These are phyloP conservation scores for Talaromyces sp. DNA, from an alignment of 2,329 filamentous ascomycete genomes.

Conservation along the genomic window DNA sequence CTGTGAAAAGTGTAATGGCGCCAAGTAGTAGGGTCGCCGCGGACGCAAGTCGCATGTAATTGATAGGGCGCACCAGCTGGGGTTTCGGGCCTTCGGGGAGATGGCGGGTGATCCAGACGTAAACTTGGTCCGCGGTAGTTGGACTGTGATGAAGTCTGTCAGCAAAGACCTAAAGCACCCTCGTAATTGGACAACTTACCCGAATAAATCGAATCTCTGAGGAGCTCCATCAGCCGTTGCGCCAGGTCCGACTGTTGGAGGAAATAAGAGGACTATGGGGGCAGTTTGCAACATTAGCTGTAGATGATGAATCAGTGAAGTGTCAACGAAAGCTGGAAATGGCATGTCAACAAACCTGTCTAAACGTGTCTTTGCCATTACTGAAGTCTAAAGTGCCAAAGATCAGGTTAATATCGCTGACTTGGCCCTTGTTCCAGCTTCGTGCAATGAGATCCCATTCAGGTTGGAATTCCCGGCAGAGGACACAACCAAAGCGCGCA, in stretches of 20 bases:
- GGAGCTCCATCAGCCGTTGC: slow-evolving; percentile 66
- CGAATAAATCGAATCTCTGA: slow-evolving; percentile 78
- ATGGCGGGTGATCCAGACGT: slow-evolving; percentile 72
- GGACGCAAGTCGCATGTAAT: slow-evolving; percentile 71
- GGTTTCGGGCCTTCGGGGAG: slow-evolving; percentile 75
- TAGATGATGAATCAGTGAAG: slow-evolving; percentile 15
- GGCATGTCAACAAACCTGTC: slow-evolving; percentile 60
- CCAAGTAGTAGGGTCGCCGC: slow-evolving; percentile 66
- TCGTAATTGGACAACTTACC: slow-evolving; percentile 49
- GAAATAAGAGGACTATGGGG: slow-evolving; percentile 82
- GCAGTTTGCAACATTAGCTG: slow-evolving; percentile 92
- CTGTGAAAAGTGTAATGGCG: slow-evolving; percentile 60
- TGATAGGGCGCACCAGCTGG: slow-evolving; percentile 73
- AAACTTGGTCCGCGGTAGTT: slow-evolving; percentile 69
- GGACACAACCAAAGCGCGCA: slow-evolving; percentile 71
- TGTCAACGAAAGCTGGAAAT: slow-evolving; percentile 2
- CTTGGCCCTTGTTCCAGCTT: slow-evolving; percentile 85
- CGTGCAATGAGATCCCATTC: slow-evolving; percentile 85
- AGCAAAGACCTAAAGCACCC: background rate
- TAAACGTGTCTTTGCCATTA: slow-evolving; percentile 77
- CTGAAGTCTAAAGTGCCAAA: slow-evolving; percentile 84
- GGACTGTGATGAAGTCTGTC: slow-evolving; percentile 46
- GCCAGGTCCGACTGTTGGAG: slow-evolving; percentile 74
- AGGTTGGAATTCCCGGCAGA: slow-evolving; percentile 87
- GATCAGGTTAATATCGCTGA: slow-evolving; percentile 50